Evolutionary conservation across 331 rosid genomes (phyloP).

Genomic region (Phaseolus coccineus): DNA sequence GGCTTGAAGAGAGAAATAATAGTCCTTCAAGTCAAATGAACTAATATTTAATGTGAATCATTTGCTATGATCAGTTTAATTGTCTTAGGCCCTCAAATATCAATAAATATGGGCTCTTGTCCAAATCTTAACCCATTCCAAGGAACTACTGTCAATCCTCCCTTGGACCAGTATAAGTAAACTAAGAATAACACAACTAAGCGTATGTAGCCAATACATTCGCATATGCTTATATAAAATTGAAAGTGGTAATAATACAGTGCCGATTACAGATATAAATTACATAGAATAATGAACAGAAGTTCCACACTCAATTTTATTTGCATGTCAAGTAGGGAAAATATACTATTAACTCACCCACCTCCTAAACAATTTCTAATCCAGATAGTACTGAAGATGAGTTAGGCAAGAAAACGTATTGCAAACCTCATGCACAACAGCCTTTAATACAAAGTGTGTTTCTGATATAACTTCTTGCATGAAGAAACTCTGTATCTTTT

Average conservation of each 20-base stretch:
- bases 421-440: constrained; percentile 79
- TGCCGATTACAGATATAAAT: constrained; percentile 2
- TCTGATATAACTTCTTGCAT: constrained; percentile 99
- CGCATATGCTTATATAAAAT: constrained; percentile 12
- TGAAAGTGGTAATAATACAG: constrained; percentile 24
- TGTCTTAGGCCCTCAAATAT: constrained; percentile 20
- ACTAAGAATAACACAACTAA: constrained; percentile 12
- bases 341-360: constrained; percentile 20
- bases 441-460: constrained; percentile 84
- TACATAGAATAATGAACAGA: neutral
- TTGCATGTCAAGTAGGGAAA: constrained; percentile 27
- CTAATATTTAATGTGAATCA: constrained; percentile 29
- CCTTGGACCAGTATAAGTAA: constrained; percentile 35
- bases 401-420: constrained; percentile 27
- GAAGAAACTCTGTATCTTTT: constrained; percentile 98
- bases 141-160: constrained; percentile 38
- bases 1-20: constrained; percentile 14
- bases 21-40: constrained; percentile 28
- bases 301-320: constrained; percentile 19
- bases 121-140: constrained; percentile 16
- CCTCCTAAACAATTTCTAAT: constrained; percentile 41
- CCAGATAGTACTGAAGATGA: constrained; percentile 18
- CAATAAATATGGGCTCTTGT: constrained; percentile 31
- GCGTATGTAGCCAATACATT: constrained; percentile 33
- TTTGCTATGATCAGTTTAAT: constrained; percentile 4